These are phyloP conservation scores for Lenwebbia sp. DNA, from an alignment of 345 rosid genomes.

Conservation along the genomic window DNA sequence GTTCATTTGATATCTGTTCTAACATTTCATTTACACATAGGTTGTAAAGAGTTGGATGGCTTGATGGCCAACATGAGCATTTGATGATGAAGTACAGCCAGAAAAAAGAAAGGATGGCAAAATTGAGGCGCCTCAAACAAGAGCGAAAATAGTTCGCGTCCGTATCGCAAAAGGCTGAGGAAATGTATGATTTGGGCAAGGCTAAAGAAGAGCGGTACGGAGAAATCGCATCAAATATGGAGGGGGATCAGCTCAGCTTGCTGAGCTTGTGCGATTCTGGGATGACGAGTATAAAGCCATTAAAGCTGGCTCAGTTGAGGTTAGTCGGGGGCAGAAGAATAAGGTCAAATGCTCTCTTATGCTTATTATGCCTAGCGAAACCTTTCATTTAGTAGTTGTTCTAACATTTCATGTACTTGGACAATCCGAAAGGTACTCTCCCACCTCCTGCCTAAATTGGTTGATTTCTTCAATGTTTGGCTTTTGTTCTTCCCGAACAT, in stretches of 20 bases:
- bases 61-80: conserved; percentile 58
- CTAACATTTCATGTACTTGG: too few species aligned
- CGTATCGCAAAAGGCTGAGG: conserved; percentile 68
- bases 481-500: too few species aligned
- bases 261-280: not conserved
- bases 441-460: too few species aligned
- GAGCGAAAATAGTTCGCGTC: conserved; percentile 62
- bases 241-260: not conserved
- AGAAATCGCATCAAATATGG: conserved; percentile 9
- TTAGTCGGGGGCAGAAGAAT: not conserved
- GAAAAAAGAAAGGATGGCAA: conserved; percentile 63
- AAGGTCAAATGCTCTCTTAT: not conserved
- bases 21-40: conserved; percentile 12
- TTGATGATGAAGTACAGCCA: conserved; percentile 53
- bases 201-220: conserved; percentile 71
- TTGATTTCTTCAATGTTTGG: too few species aligned
- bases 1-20: not conserved
- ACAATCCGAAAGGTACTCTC: too few species aligned
- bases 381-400: not conserved
- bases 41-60: conserved; percentile 80
- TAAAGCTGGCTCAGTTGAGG: not conserved
- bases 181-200: conserved; percentile 82
- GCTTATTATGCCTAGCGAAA: not conserved
- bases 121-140: conserved; percentile 63
- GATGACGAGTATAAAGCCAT: not conserved